These are phyloP conservation scores for Sindora glabra DNA, from an alignment of 306 rosid genomes.

Conservation along the genomic window DNA sequence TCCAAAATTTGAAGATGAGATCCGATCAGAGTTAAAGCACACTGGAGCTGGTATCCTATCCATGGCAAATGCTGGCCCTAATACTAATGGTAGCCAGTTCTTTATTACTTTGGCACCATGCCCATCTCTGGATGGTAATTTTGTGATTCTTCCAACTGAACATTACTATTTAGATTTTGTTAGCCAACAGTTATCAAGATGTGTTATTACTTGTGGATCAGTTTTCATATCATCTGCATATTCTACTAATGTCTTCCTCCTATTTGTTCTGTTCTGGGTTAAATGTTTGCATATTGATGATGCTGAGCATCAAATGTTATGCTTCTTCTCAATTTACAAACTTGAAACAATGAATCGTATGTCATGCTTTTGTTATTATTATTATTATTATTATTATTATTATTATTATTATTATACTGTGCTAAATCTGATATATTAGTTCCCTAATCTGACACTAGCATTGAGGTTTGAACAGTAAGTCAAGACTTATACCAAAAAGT, in stretches of 20 bases:
- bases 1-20: conserved; percentile 86
- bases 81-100: conserved; percentile 95
- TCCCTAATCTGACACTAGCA: background rate
- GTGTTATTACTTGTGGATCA: background rate
- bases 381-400: too few species aligned
- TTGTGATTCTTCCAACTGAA: background rate
- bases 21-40: conserved; percentile 83
- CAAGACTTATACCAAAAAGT: background rate
- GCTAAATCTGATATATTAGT: background rate
- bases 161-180: background rate
- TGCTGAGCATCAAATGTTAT: background rate
- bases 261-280: background rate
- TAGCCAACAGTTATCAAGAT: background rate
- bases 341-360: background rate
- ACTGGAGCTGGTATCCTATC: conserved; percentile 98
- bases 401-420: conserved; percentile 1
- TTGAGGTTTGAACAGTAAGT: background rate
- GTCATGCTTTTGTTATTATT: too few species aligned
- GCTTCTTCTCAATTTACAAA: background rate
- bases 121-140: conserved; percentile 85
- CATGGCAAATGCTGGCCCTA: conserved; percentile 96
- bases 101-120: conserved; percentile 92
- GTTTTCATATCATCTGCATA: background rate
- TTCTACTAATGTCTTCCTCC: background rate
- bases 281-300: too few species aligned